Evolutionary conservation across 768 basidiomycete species (phyloP).

Genomic region (Rhizopogon rudus): DNA sequence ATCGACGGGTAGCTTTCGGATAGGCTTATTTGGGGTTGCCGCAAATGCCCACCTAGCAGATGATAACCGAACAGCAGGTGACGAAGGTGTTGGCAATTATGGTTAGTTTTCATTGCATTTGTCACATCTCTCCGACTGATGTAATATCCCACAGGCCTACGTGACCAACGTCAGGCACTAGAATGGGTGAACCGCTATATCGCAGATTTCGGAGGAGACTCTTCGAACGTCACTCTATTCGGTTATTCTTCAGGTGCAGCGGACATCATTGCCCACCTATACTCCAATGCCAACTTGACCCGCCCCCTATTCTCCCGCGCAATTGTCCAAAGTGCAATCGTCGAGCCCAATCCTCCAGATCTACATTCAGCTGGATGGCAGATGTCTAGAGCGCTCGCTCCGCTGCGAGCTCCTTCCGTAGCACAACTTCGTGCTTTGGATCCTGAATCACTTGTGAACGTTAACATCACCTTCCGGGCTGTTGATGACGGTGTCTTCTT

Average conservation of each 20-base stretch:
- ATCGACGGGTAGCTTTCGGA: conserved; percentile 51
- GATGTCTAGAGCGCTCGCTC: conserved; percentile 56
- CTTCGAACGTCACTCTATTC: conserved; percentile 39
- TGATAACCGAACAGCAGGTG: conserved; percentile 60
- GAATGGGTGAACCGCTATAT: conserved; percentile 63
- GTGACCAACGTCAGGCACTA: conserved; percentile 59
- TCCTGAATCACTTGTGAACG: conserved; percentile 50
- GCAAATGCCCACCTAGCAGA: conserved; percentile 59
- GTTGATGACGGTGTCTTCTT: conserved; percentile 72
- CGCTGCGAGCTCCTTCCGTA: conserved; percentile 47
- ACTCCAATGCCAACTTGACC: conserved; percentile 56
- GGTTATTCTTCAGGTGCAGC: conserved; percentile 40
- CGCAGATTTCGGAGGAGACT: conserved; percentile 62
- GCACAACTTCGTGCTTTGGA: conserved; percentile 61
- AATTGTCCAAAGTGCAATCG: conserved; percentile 67
- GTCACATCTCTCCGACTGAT: conserved; percentile 4
- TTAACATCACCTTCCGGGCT: conserved; percentile 46
- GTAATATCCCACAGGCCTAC: conserved; percentile 40
- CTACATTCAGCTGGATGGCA: conserved; percentile 60
- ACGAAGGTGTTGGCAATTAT: conserved; percentile 75
- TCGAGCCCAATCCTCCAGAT: conserved; percentile 59
- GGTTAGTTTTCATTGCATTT: conserved; percentile 35
- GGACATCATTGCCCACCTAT: conserved; percentile 57
- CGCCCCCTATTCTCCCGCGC: conserved; percentile 66
- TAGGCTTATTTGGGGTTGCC: conserved; percentile 77